Evolutionary conservation across 2,329 filamentous ascomycete species (phyloP), one percentile per base, ranked within the genome.

Genomic region (Metarhizium guizhouense): DNA sequence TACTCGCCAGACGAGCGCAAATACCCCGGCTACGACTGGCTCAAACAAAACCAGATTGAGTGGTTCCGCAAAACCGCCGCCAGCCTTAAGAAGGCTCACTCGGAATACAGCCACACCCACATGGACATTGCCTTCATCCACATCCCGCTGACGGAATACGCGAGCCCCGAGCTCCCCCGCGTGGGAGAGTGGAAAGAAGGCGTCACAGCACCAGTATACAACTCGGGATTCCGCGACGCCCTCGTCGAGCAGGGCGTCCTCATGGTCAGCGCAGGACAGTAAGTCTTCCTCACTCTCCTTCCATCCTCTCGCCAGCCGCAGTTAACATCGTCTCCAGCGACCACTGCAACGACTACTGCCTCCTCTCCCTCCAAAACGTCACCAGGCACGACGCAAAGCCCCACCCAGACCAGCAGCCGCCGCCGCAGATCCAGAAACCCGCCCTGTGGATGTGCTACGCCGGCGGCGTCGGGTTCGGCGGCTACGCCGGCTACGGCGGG

Each of bases 361-460:
- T 88, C 60, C 79, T 96, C 8, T 84, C 80, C 1, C 70, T 67
- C 18, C 54, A 68, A 42, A 67, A 66, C 25, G 67, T 75, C 50
- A 59, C 58, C 3, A 57, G 61, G 45, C 36, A 59, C 25, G 56
- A 56, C 3, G 14, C 56, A 30, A 25, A 34, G 20, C 20, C 47
- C 8, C 6, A 45, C 6, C 51, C 54, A 18, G 57, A 56, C 38
- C 42, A 54, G n/a, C 57, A 56, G 20, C 52, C 57, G 2, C 54
- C 52, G 3, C 57, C 54, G 18, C 54, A 58, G 3, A 56, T 59
- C 2, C 58, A 59, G n/a, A 78, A 79, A 51, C 85, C 87, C 0
- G 81, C 86, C 34, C 74, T 97, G 2, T 99, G 94, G 94, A 96
- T 99, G 92, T 99, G 94, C 76, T 97, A 97, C 70, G 93, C 86